Percentiles rank a stretch among this genome's conserved stretches.
phyloP scores from a whole-genome alignment of 306 rosid species.

The Prunus dulcis region DNA sequence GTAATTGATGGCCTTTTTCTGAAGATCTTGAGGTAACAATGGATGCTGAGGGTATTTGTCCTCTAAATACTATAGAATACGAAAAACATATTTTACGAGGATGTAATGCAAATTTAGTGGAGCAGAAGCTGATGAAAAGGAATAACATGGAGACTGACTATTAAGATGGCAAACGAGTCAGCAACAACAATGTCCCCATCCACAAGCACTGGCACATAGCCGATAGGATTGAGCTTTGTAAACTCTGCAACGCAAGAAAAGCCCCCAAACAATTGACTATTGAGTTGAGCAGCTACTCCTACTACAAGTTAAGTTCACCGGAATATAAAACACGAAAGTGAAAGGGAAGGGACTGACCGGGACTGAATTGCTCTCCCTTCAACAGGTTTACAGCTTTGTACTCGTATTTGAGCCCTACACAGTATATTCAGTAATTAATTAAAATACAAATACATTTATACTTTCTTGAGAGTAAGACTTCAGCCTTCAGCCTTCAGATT shows the following conservation, averaged over 20 bases:
- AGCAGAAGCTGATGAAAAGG: neutral
- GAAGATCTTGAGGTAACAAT: conserved; percentile 59
- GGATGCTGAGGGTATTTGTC: conserved; percentile 77
- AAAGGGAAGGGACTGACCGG: conserved; percentile 35
- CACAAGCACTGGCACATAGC: conserved; percentile 61
- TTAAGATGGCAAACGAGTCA: conserved; percentile 71
- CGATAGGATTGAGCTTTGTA: conserved; percentile 57
- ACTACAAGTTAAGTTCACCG: neutral
- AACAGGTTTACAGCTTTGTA: conserved; percentile 50
- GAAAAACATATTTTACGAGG: neutral
- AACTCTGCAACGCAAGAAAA: conserved; percentile 39
- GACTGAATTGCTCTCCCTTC: conserved; percentile 52
- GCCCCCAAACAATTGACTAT: neutral
- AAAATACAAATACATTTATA: neutral
- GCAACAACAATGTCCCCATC: conserved; percentile 49
- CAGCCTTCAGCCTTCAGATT: too few relatives aligned
- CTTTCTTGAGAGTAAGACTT: too few relatives aligned
- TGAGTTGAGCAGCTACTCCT: neutral
- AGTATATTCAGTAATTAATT: neutral
- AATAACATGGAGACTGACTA: conserved; percentile 34
- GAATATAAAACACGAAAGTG: neutral
- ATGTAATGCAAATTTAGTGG: neutral
- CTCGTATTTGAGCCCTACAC: conserved; percentile 52
- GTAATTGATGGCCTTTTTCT: conserved; percentile 58
- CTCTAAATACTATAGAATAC: conserved; percentile 60